These are phyloP conservation scores for Tylopilus felleus DNA, from an alignment of 768 basidiomycete species.

Conservation along the genomic window DNA sequence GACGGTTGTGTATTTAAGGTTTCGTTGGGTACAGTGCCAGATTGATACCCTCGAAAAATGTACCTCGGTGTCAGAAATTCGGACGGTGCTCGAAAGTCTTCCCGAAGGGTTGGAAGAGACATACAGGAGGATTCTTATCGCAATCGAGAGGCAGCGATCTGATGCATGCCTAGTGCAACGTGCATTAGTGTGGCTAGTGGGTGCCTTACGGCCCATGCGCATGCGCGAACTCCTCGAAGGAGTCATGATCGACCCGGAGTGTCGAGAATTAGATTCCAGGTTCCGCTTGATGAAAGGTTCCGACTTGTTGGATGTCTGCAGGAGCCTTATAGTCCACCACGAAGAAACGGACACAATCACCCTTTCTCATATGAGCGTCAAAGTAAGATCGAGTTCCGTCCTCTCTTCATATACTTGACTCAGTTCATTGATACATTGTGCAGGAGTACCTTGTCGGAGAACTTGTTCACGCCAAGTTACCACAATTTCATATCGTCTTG, in stretches of 20 bases:
- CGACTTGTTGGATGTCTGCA: slow-evolving; percentile 1
- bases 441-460: slow-evolving; percentile 16
- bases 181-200: slow-evolving; percentile 14
- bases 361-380: slow-evolving; percentile 18
- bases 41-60: slow-evolving; percentile 10
- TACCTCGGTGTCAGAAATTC: background rate
- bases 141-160: background rate
- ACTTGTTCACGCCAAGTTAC: background rate
- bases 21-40: slow-evolving; percentile 18
- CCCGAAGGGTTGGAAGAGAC: slow-evolving; percentile 22
- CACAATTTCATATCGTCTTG: slow-evolving; percentile 3
- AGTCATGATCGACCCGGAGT: background rate
- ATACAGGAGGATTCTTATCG: slow-evolving; percentile 17
- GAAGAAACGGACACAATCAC: slow-evolving; percentile 9
- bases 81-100: slow-evolving; percentile 3
- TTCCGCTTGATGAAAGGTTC: background rate
- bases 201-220: slow-evolving; percentile 6
- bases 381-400: too few relatives aligned
- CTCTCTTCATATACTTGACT: too few relatives aligned
- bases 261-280: slow-evolving; percentile 1
- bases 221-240: slow-evolving; percentile 9
- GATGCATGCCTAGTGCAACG: background rate
- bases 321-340: slow-evolving; percentile 11
- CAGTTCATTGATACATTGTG: too few relatives aligned
- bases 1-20: background rate